Conservation (phyloP, 257 asterid genomes). For the Scutellaria minor region DNA sequence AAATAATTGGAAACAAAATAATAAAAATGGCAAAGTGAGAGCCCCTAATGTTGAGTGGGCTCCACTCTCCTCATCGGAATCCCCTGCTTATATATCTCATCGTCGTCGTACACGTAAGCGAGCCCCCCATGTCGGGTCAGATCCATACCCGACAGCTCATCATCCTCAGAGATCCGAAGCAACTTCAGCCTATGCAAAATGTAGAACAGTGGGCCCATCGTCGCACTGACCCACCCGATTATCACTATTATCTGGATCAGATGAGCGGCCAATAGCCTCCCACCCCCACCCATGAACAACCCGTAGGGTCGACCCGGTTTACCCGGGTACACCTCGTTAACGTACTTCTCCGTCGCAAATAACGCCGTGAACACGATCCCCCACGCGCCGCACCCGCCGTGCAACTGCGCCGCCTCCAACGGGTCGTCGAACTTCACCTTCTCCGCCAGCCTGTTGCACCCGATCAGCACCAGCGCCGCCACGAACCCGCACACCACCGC, state of each 20-base stretch:
- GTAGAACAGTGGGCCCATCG: conserved; percentile 85
- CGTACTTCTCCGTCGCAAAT: conserved; percentile 66
- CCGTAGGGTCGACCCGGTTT: conserved; percentile 70
- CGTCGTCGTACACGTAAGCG: conserved; percentile 76
- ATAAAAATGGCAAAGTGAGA: too few relatives aligned
- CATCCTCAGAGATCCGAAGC: conserved; percentile 76
- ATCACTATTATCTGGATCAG: conserved; percentile 75
- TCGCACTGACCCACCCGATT: conserved; percentile 78
- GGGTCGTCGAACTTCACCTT: conserved; percentile 74
- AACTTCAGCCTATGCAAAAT: conserved; percentile 59
- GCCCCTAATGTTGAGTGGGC: conserved; percentile 33
- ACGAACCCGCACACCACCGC: conserved; percentile 87
- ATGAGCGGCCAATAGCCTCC: conserved; percentile 70
- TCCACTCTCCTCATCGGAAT: conserved; percentile 57
- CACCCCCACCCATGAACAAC: conserved; percentile 93
- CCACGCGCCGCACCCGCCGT: conserved; percentile 96
- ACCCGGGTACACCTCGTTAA: conserved; percentile 68
- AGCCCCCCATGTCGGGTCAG: conserved; percentile 95
- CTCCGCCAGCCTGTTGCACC: conserved; percentile 76
- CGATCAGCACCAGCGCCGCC: conserved; percentile 80
- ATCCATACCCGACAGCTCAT: conserved; percentile 97
- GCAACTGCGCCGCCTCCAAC: conserved; percentile 89
- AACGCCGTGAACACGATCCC: conserved; percentile 78
- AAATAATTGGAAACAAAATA: too few relatives aligned
- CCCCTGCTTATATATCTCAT: conserved; percentile 34